Base-by-base conservation (phyloP, 768 basidiomycete genomes). In the Tylopilus subfusipes region DNA sequence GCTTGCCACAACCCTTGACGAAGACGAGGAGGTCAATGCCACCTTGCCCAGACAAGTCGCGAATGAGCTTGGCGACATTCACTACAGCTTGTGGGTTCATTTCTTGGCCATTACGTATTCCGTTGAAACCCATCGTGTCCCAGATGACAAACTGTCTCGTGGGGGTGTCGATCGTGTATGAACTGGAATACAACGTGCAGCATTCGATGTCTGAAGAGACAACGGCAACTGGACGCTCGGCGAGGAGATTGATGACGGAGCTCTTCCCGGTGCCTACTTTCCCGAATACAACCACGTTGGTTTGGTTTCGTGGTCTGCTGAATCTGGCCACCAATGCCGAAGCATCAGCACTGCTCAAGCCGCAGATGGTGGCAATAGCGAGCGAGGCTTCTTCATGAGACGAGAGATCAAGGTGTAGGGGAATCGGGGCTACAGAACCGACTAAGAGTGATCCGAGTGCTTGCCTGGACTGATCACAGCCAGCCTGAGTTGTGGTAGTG, bases 1-100 rank as follows among this genome's bases (percentile, higher is more conserved):
- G 61, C 45, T 65, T 57, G 2, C 71, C 66, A 0, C 55, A 55
- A 9, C 63, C 59, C 59, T 71, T 68, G 52, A 63, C 61, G 49
- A 67, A n/a, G n/a, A n/a, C n/a, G n/a, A n/a, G n/a, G n/a, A n/a
- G n/a, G n/a, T n/a, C n/a, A n/a, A n/a, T n/a, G 73, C 55, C 65
- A 4, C 18, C 21, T 1, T 19, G 9, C 19, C 0, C 6, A 4
- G 14, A 30, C 14, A 75, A 51, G 2, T 40, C 52, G 9, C 59
- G 53, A 31, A 76, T 55, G 13, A 77, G 61, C 14, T 25, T n/a
- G 19, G 51, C 49, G 6, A 61, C 57, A 4, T 52, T 45, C 34
- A 42, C 24, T 10, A 63, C n/a, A 11, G 58, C n/a, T n/a, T n/a
- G n/a, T n/a, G n/a, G n/a, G n/a, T n/a, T n/a, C n/a, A n/a, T n/a